Base-by-base conservation (phyloP, 78 protist genomes). In the Dictyostelium firmibasis region DNA sequence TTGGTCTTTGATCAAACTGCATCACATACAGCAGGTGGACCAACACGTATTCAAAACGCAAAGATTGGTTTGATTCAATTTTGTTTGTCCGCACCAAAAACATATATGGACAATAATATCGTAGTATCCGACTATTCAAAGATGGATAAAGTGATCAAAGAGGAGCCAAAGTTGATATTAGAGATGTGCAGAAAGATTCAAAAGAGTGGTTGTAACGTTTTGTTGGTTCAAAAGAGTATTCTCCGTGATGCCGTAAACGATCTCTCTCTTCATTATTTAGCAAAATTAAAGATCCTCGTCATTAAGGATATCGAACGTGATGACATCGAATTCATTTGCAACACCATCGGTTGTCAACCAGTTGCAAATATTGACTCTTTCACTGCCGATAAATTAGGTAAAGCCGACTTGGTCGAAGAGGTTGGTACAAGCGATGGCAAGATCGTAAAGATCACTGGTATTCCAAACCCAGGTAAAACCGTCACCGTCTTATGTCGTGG, bases 21-120 rank as follows among this genome's bases (percentile, higher is more conserved):
- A 2, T 36, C 98, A 11, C 94, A 97, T 36, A 85, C 91, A 14
- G 98, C 99, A 18, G 98, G 97, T 33, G 99, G 98, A 6, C 99
- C 99, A n/a, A 97, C 99, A 20, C 79, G 97, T 47, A 79, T 98
- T 33, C 94, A 94, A 47, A 98, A 99, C 77, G 99, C 99, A 47
- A 99, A 99, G 98, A 98, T 99, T 74, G 99, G 98, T 70, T 96
- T 99, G 38, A 98, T 99, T 85, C 99, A 99, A 97, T 99, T 99
- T 97, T 96, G 98, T 75, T 95, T 99, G 29, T 98, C 99, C 2
- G 98, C 99, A 14, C 99, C 99, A 29, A 99, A 99, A 94, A 98
- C 99, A 20, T 99, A 99, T 96, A 97, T 99, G 86, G 98, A 97
- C 35, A 97, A 93, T 96, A 85, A 91, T 53, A 96, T 99, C 64